A percentile compares a stretch with the other conserved stretches of the same genome.
Conservation (phyloP, 371 early-diverging fungal genomes). For the Mortierella sp. region DNA sequence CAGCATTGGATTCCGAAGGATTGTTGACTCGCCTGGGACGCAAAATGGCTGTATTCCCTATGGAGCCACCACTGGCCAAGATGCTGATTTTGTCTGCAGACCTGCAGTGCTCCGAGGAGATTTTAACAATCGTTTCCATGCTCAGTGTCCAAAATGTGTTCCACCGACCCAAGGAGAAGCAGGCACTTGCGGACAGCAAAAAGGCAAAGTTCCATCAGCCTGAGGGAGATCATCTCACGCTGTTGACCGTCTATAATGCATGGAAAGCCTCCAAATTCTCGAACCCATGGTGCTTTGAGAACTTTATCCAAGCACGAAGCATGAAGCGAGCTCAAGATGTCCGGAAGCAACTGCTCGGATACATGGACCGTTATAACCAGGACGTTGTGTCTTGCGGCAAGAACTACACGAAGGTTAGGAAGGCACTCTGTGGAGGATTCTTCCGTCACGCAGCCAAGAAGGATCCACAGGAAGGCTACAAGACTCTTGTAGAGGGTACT, state of each 20-base stretch:
- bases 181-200: conserved; percentile 92
- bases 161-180: conserved; percentile 97
- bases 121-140: conserved; percentile 97
- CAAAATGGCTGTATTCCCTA: conserved; percentile 98
- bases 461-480: conserved; percentile 98
- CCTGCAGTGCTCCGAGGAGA: conserved; percentile 94
- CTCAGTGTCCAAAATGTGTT: conserved; percentile 93
- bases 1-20: conserved; percentile 96
- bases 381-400: conserved; percentile 94
- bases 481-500: conserved; percentile 95
- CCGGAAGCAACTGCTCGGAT: conserved; percentile 94
- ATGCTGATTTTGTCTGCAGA: conserved; percentile 93
- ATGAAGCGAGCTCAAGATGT: conserved; percentile 94
- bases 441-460: conserved; percentile 98
- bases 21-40: conserved; percentile 91
- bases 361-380: conserved; percentile 96
- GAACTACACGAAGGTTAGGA: conserved; percentile 90
- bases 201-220: conserved; percentile 98
- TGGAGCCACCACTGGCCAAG: conserved; percentile 94
- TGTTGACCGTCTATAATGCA: conserved; percentile 94
- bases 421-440: conserved; percentile 92
- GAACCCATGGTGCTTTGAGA: conserved; percentile 97
- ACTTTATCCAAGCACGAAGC: conserved; percentile 91
- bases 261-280: conserved; percentile 92
- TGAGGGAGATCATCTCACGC: conserved; percentile 97